Evolutionary conservation across 371 early-diverging fungal species (phyloP).

Genomic region (Smittium culicis): DNA sequence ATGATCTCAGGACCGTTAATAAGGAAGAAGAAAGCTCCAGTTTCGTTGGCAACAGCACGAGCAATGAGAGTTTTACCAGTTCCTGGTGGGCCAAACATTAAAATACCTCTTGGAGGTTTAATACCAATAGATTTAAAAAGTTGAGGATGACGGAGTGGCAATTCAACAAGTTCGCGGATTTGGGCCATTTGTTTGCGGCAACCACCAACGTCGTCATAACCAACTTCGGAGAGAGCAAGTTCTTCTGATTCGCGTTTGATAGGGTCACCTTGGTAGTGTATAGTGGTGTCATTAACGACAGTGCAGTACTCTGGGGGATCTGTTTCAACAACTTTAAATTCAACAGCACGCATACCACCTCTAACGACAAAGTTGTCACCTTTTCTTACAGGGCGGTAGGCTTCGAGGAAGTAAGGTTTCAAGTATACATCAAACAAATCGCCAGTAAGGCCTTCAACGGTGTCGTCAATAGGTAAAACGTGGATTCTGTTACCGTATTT

Average conservation of each 20-base stretch:
- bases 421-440: constrained; percentile 94
- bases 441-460: constrained; percentile 93
- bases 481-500: constrained; percentile 90
- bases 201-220: constrained; percentile 89
- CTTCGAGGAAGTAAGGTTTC: constrained; percentile 95
- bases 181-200: constrained; percentile 95
- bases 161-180: constrained; percentile 87
- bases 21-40: constrained; percentile 91
- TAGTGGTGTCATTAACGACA: constrained; percentile 95
- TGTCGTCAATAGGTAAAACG: constrained; percentile 97
- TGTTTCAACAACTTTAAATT: constrained; percentile 97
- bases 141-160: constrained; percentile 77
- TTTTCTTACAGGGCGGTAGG: constrained; percentile 87
- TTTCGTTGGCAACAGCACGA: constrained; percentile 81
- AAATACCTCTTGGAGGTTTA: constrained; percentile 91
- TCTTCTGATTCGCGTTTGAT: constrained; percentile 98
- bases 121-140: constrained; percentile 85
- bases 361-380: constrained; percentile 91
- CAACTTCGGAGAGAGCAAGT: constrained; percentile 57
- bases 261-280: constrained; percentile 95
- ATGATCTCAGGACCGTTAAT: constrained; percentile 77
- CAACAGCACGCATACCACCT: constrained; percentile 95
- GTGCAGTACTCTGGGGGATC: constrained; percentile 93
- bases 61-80: constrained; percentile 94
- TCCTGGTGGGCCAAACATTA: constrained; percentile 98